A percentile compares a stretch with the other conserved stretches of the same genome.
Evolutionary conservation across 2,329 filamentous ascomycete genomes (phyloP).

Genomic region (Exserohilum rostratum): DNA sequence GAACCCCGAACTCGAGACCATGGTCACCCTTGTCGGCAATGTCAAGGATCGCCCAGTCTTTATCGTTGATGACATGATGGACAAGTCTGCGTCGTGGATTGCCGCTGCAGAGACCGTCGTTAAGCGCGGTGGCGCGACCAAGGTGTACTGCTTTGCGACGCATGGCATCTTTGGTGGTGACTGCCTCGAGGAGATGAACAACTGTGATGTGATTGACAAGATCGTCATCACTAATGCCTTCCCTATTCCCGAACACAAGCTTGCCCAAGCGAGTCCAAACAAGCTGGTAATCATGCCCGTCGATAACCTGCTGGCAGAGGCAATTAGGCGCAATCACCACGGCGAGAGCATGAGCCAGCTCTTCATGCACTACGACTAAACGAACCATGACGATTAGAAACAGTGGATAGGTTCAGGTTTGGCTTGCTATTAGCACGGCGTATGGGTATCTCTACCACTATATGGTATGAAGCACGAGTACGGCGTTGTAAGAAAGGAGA

Average conservation of each 20-base stretch:
- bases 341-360: constrained; percentile 76
- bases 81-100: constrained; percentile 96
- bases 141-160: constrained; percentile 96
- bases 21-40: constrained; percentile 96
- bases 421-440: constrained; percentile 16
- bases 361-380: constrained; percentile 53
- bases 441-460: constrained; percentile 8
- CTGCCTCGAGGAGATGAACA: constrained; percentile 85
- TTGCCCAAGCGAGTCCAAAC: constrained; percentile 63
- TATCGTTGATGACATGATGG: constrained; percentile 98
- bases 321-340: constrained; percentile 94
- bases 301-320: constrained; percentile 85
- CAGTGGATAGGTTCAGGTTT: background rate
- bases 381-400: background rate
- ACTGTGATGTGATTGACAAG: constrained; percentile 89
- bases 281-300: constrained; percentile 92
- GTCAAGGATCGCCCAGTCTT: constrained; percentile 88
- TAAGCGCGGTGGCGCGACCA: constrained; percentile 87
- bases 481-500: constrained; percentile 1
- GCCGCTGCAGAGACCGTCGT: constrained; percentile 95
- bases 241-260: constrained; percentile 79
- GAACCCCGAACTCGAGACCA: constrained; percentile 83
- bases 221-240: constrained; percentile 98
- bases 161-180: constrained; percentile 93
- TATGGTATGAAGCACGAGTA: background rate